phyloP scores from a whole-genome alignment of 805 yeast genomes.

The Wickerhamiella bombiphila region DNA sequence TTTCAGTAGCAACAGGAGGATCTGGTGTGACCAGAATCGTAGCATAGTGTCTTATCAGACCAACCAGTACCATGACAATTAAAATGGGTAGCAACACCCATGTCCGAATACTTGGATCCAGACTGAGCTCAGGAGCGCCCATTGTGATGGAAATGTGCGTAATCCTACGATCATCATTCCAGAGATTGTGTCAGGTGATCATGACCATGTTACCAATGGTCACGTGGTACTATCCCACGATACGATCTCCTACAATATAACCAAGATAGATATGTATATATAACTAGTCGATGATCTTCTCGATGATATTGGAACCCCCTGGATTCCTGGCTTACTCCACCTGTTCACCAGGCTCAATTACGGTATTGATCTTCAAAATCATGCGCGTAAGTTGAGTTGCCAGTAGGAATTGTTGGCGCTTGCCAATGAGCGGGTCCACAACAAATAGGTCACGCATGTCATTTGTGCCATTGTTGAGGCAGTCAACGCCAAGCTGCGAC shows the following conservation, averaged over 20 bases:
- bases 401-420: conserved; percentile 84
- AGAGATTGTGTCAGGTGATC: no score
- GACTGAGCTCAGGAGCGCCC: conserved; percentile 31
- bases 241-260: no score
- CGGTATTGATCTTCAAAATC: conserved; percentile 95
- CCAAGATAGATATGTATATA: no score
- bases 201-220: no score
- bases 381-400: conserved; percentile 97
- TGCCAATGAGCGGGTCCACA: conserved; percentile 93
- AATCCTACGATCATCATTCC: no score
- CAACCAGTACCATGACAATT: conserved; percentile 76
- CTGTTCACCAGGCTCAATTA: conserved; percentile 67
- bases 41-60: conserved; percentile 57
- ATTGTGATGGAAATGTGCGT: background rate
- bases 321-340: conserved; percentile 6
- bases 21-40: conserved; percentile 45
- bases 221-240: no score
- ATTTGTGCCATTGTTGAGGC: conserved; percentile 73
- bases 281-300: no score
- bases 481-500: conserved; percentile 79
- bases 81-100: conserved; percentile 92
- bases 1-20: conserved; percentile 39
- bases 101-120: conserved; percentile 69
- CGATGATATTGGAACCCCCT: no score
- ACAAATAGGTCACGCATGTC: conserved; percentile 92